phyloP scores from a whole-genome alignment of 1,139 yeast species.

The Pichia terricola region DNA sequence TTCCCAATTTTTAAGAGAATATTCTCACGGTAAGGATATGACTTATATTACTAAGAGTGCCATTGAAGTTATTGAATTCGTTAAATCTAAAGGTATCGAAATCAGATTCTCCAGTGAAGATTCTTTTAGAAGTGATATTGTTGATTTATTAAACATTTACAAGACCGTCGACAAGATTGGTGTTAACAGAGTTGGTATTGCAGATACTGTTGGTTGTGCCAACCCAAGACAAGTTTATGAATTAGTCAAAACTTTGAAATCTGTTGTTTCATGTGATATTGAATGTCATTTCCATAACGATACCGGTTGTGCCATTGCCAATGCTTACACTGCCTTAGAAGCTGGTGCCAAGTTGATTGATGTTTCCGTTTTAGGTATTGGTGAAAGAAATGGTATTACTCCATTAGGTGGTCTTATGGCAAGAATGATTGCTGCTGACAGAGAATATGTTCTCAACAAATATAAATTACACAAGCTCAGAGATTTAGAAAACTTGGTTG shows the following conservation, averaged over 20 bases:
- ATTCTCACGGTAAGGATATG: conserved; percentile 98
- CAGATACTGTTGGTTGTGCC: conserved; percentile 98
- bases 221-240: conserved; percentile 98
- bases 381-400: conserved; percentile 98
- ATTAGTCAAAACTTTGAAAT: conserved; percentile 83
- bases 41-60: conserved; percentile 95
- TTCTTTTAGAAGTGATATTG: conserved; percentile 94
- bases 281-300: conserved; percentile 99
- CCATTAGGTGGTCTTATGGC: conserved; percentile 98
- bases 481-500: conserved; percentile 91
- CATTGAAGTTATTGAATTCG: conserved; percentile 93
- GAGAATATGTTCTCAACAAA: conserved; percentile 91
- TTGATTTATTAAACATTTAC: conserved; percentile 88
- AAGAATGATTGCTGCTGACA: conserved; percentile 97
- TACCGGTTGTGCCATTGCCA: conserved; percentile 98
- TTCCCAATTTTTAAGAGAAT: conserved; percentile 88
- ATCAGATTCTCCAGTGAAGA: conserved; percentile 96
- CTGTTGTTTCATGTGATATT: conserved; percentile 92
- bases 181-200: conserved; percentile 97
- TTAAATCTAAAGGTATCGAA: conserved; percentile 94
- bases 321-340: conserved; percentile 95
- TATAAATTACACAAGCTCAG: conserved; percentile 93
- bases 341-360: conserved; percentile 96
- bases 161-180: conserved; percentile 97
- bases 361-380: conserved; percentile 93